phyloP scores from a whole-genome alignment of 179 eudicot genomes.

The Camellia oleifera region DNA sequence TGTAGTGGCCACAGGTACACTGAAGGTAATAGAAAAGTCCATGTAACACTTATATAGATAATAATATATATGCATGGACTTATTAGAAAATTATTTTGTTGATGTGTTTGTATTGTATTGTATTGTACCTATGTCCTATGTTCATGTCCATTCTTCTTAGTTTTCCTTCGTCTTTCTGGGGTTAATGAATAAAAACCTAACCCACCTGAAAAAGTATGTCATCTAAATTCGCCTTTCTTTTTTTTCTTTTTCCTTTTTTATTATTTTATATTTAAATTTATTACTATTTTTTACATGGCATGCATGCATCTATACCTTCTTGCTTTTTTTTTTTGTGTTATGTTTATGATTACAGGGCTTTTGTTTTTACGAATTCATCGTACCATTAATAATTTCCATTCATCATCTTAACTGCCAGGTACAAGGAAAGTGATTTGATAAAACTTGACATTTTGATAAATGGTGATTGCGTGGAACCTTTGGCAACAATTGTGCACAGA shows the following conservation, averaged over 20 bases:
- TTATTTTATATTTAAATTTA: no score
- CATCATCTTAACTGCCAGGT: conserved; percentile 46
- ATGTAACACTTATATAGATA: no score
- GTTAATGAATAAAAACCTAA: background rate
- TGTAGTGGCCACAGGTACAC: no score
- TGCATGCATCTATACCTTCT: background rate
- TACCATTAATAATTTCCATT: background rate
- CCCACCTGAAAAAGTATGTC: background rate
- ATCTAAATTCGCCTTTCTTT: background rate
- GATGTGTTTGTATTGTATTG: background rate
- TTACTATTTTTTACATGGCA: background rate
- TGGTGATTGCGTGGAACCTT: conserved; percentile 89
- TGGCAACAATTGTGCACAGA: conserved; percentile 91
- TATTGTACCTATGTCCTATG: background rate
- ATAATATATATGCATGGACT: no score
- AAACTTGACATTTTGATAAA: conserved; percentile 92
- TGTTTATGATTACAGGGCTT: background rate
- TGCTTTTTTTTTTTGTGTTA: no score
- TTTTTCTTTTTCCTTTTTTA: no score
- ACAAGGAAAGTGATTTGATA: conserved; percentile 78
- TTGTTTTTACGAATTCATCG: background rate
- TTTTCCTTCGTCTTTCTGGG: background rate
- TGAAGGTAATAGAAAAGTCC: no score
- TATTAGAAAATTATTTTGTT: background rate
- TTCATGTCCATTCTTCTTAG: background rate